Percentiles rank a stretch among this genome's conserved stretches.
Conservation (phyloP, 2,329 filamentous ascomycete genomes). For the Arthroderma sp. region DNA sequence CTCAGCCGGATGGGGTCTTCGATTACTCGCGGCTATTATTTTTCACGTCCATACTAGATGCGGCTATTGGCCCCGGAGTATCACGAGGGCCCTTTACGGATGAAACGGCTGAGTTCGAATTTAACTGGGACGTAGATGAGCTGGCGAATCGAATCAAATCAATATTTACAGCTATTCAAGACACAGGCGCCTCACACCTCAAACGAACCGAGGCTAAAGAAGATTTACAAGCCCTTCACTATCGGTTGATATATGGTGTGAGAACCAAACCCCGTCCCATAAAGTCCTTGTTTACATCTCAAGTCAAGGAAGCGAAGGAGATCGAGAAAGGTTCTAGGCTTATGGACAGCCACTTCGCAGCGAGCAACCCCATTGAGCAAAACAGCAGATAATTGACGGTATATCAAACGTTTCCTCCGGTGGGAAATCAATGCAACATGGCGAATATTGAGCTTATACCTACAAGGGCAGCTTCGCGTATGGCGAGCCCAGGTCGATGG, state of each 20-base stretch:
- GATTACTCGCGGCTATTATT: constrained; percentile 58
- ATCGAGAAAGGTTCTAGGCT: no score
- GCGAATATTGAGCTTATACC: no score
- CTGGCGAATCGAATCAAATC: constrained; percentile 47
- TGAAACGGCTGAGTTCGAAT: constrained; percentile 33
- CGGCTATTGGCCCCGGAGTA: constrained; percentile 55
- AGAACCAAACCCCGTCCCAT: constrained; percentile 49
- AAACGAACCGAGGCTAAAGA: constrained; percentile 65
- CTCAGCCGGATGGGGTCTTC: constrained; percentile 11
- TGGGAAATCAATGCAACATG: no score
- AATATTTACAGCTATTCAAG: constrained; percentile 51
- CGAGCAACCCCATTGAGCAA: no score
- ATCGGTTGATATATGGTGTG: constrained; percentile 58
- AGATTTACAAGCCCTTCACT: constrained; percentile 58
- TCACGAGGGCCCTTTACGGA: constrained; percentile 15
- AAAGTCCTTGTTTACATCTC: constrained; percentile 27
- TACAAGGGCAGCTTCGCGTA: no score
- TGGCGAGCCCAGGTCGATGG: no score
- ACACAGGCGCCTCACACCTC: constrained; percentile 59
- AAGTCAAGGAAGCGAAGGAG: no score
- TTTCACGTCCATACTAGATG: constrained; percentile 55
- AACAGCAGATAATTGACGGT: no score
- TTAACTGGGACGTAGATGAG: constrained; percentile 59
- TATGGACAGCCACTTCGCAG: no score
- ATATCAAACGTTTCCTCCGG: no score